A percentile compares a stretch with the other conserved stretches of the same genome.
These are phyloP conservation scores for Jackrogersella minutella DNA, from an alignment of 495 filamentous ascomycete genomes.

Conservation along the genomic window DNA sequence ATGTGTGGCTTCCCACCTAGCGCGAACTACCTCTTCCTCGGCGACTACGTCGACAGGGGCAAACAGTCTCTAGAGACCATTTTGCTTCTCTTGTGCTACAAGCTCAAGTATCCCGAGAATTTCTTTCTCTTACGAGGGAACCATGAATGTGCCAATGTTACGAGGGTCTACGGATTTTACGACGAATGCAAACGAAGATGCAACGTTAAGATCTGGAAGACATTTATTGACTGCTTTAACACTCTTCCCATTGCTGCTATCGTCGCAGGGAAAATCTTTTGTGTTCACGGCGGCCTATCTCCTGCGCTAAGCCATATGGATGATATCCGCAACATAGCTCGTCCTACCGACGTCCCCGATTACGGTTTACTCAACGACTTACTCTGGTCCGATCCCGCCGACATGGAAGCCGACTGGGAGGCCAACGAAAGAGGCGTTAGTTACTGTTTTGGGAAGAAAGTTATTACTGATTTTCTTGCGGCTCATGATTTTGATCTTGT, in stretches of 20 bases:
- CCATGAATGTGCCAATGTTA: constrained; percentile 98
- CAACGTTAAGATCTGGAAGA: constrained; percentile 99
- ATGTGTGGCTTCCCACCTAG: constrained; percentile 98
- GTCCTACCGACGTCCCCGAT: constrained; percentile 96
- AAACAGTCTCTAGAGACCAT: constrained; percentile 99
- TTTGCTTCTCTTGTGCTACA: constrained; percentile 94
- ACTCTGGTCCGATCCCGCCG: constrained; percentile 96
- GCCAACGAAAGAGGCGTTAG: constrained; percentile 97
- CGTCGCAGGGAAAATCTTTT: constrained; percentile 98
- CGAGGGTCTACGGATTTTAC: constrained; percentile 98
- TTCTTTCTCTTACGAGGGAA: constrained; percentile 98
- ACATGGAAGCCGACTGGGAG: constrained; percentile 98
- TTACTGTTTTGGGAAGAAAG: constrained; percentile 98
- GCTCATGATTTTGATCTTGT: constrained; percentile 97
- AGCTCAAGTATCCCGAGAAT: constrained; percentile 98
- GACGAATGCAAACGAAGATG: constrained; percentile 98
- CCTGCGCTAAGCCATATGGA: constrained; percentile 96
- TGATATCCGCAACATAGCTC: constrained; percentile 93
- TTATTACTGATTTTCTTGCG: constrained; percentile 95
- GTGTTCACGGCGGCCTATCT: constrained; percentile 95
- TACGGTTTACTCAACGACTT: constrained; percentile 97
- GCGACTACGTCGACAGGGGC: constrained; percentile 97
- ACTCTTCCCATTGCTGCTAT: constrained; percentile 94
- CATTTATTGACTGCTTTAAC: constrained; percentile 98
- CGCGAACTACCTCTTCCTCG: constrained; percentile 94